Evolutionary conservation across 306 rosid species (phyloP).

Genomic region (Vicia faba): DNA sequence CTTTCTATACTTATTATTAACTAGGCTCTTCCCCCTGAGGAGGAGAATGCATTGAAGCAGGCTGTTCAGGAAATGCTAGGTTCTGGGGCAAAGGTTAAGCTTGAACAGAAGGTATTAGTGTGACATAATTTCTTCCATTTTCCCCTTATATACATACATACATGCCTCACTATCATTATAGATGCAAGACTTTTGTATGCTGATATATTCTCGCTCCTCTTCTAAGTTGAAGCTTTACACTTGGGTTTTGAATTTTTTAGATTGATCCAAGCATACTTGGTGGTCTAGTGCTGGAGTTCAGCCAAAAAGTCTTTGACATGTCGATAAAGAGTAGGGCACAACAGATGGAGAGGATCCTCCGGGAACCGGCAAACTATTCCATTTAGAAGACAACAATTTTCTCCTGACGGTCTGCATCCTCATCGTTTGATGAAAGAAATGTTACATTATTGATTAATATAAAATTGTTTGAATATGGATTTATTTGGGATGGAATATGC

Average conservation of each 20-base stretch:
- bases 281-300: constrained; percentile 82
- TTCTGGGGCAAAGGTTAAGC: constrained; percentile 65
- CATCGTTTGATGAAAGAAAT: constrained; percentile 36
- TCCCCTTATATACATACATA: not conserved
- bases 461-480: constrained; percentile 43
- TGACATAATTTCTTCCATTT: not conserved
- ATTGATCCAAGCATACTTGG: constrained; percentile 89
- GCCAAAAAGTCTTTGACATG: constrained; percentile 85
- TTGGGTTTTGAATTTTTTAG: constrained; percentile 44
- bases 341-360: constrained; percentile 93
- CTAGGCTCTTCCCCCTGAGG: constrained; percentile 86
- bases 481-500: constrained; percentile 51
- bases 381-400: constrained; percentile 50
- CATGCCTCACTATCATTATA: not conserved
- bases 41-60: constrained; percentile 86
- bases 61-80: constrained; percentile 80
- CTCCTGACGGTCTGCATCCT: constrained; percentile 31
- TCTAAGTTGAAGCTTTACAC: constrained; percentile 5
- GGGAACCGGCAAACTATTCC: constrained; percentile 59
- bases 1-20: constrained; percentile 19
- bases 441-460: constrained; percentile 41
- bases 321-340: constrained; percentile 82
- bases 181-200: not conserved
- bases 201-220: not conserved
- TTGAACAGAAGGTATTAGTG: constrained; percentile 81